Percentiles rank a stretch among this genome's conserved stretches.
Evolutionary conservation across 768 basidiomycete species (phyloP).

Genomic region (Polyporus arcularius): DNA sequence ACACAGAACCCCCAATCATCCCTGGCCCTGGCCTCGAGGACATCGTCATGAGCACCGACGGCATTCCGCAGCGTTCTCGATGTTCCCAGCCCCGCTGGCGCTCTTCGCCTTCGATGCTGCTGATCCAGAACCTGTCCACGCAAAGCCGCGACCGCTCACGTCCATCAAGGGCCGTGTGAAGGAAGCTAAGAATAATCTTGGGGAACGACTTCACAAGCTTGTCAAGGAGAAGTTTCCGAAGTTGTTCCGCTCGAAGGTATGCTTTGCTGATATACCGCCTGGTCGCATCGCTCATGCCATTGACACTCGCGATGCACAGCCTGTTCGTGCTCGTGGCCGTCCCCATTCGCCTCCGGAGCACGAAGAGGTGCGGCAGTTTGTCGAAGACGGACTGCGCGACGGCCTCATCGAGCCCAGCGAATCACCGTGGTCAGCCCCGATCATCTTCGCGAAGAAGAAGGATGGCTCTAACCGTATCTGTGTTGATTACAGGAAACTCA

Average conservation of each 20-base stretch:
- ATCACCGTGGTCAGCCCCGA: slow-evolving; percentile 40
- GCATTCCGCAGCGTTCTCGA: too few species aligned
- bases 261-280: background rate
- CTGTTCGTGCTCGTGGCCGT: background rate
- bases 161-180: background rate
- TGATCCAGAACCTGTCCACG: background rate
- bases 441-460: slow-evolving; percentile 35
- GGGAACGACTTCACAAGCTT: background rate
- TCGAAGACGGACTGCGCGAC: slow-evolving; percentile 27
- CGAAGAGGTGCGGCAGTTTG: background rate
- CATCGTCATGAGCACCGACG: too few species aligned
- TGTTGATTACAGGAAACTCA: slow-evolving; percentile 36
- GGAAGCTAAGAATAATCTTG: background rate
- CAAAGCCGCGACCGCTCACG: background rate
- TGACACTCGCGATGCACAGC: background rate
- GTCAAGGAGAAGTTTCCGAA: background rate
- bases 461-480: slow-evolving; percentile 40
- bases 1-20: too few species aligned
- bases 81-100: too few species aligned
- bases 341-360: background rate
- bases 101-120: background rate
- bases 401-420: slow-evolving; percentile 42
- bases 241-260: background rate
- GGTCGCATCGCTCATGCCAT: background rate
- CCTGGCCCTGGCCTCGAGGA: too few species aligned